These are phyloP conservation scores for Skeletonema tropicum DNA, from an alignment of 108 stramenopile genomes.

Conservation along the genomic window DNA sequence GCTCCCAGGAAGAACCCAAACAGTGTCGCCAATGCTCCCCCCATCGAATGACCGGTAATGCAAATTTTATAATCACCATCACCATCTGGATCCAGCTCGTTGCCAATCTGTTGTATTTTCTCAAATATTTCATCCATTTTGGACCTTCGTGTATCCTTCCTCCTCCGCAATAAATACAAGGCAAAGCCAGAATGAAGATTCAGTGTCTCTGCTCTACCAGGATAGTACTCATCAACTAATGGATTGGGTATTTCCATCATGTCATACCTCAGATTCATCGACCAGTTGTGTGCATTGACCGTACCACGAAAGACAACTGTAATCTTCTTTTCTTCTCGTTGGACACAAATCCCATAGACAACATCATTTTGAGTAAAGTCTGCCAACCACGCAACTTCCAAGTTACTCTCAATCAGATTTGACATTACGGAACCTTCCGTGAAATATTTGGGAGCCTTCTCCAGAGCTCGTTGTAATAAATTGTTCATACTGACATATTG, in stretches of 20 bases:
- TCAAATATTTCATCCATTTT: constrained; percentile 31
- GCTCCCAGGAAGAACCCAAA: constrained; percentile 37
- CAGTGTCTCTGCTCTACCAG: constrained; percentile 2
- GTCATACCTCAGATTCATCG: constrained; percentile 10
- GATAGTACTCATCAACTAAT: constrained; percentile 20
- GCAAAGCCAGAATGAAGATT: constrained; percentile 25
- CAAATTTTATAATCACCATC: constrained; percentile 29
- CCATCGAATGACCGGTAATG: constrained; percentile 44
- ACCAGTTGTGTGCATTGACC: constrained; percentile 28
- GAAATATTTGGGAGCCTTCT: constrained; percentile 6
- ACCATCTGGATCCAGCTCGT: constrained; percentile 21
- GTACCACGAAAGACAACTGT: constrained; percentile 33
- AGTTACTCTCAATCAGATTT: constrained; percentile 25
- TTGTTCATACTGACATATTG: constrained; percentile 8
- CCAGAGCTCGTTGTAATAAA: constrained; percentile 1
- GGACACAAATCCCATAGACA: constrained; percentile 32
- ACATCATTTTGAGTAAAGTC: constrained; percentile 28
- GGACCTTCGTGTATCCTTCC: constrained; percentile 20
- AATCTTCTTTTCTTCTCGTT: constrained; percentile 25
- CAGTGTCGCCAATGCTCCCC: constrained; percentile 53
- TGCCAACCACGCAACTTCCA: constrained; percentile 29
- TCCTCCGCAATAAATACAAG: constrained; percentile 22
- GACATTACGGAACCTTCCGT: not conserved
- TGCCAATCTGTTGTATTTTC: constrained; percentile 23
- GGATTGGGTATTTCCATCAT: constrained; percentile 20